Conservation (phyloP, 306 rosid species). For the Acacia melanoxylon region DNA sequence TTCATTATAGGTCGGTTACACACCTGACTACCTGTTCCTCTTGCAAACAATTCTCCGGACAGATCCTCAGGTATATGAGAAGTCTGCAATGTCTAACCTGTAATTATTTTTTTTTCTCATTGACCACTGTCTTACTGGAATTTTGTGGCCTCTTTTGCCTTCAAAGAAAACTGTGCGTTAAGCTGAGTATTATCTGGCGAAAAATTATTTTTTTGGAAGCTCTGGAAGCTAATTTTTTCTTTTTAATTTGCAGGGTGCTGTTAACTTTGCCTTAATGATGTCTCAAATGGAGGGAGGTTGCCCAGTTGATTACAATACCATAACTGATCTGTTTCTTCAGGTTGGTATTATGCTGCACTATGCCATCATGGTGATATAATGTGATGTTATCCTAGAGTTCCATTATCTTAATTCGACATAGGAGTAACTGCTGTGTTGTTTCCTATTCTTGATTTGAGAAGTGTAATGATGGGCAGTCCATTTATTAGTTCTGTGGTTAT, state of each 20-base stretch:
- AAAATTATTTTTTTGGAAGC: background rate
- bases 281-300: slow-evolving; percentile 99
- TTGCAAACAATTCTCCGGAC: slow-evolving; percentile 97
- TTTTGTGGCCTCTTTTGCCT: background rate
- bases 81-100: slow-evolving; percentile 8
- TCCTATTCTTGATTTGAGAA: background rate
- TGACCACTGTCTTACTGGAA: slow-evolving; percentile 8
- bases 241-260: slow-evolving; percentile 82
- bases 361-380: slow-evolving; percentile 19
- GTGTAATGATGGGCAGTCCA: background rate
- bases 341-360: slow-evolving; percentile 44
- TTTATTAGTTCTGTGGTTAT: slow-evolving; percentile 19
- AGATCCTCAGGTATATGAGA: slow-evolving; percentile 84
- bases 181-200: background rate
- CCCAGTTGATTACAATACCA: slow-evolving; percentile 98
- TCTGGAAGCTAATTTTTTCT: slow-evolving; percentile 16
- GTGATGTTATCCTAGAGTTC: slow-evolving; percentile 2
- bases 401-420: slow-evolving; percentile 1
- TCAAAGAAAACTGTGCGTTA: slow-evolving; percentile 2
- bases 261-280: slow-evolving; percentile 98
- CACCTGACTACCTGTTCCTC: slow-evolving; percentile 95
- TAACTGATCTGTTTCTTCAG: slow-evolving; percentile 99
- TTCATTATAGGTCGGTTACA: slow-evolving; percentile 84
- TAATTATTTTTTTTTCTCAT: slow-evolving; percentile 20
- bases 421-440: background rate